Evolutionary conservation across 2,329 filamentous ascomycete genomes (phyloP).

Genomic region (Talaromyces sp.): DNA sequence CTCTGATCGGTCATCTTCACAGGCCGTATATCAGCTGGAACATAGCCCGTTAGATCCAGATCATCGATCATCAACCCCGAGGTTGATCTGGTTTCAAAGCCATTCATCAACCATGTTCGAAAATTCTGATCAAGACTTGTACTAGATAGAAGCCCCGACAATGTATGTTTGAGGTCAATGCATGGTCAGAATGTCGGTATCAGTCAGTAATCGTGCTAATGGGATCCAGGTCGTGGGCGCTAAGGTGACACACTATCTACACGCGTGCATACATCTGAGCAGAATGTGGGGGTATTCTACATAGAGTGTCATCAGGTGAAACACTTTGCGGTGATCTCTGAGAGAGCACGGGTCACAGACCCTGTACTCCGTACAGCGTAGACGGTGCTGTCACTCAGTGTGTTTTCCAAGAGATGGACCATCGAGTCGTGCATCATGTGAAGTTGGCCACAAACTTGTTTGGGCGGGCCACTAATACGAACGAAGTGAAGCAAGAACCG

Average conservation of each 20-base stretch:
- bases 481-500: not conserved
- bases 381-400: not conserved
- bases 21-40: not conserved
- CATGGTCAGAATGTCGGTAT: not conserved
- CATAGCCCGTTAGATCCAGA: not conserved
- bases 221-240: not conserved
- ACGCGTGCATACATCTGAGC: not conserved
- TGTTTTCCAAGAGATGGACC: not conserved
- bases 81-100: constrained; percentile 5
- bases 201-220: not conserved
- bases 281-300: constrained; percentile 1
- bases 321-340: not conserved
- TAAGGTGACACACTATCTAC: not conserved
- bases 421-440: not conserved
- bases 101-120: not conserved
- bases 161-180: constrained; percentile 4
- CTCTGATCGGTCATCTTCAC: not conserved
- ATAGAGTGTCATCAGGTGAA: constrained; percentile 3
- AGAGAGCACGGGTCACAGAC: not conserved
- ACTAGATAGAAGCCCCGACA: not conserved
- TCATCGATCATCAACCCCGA: not conserved
- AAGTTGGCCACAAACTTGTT: not conserved
- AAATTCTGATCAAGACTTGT: not conserved
- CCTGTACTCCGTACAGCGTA: not conserved
- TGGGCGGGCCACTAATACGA: not conserved